phyloP scores from a whole-genome alignment of 768 basidiomycete species.

The Boletus subcaerulescens region DNA sequence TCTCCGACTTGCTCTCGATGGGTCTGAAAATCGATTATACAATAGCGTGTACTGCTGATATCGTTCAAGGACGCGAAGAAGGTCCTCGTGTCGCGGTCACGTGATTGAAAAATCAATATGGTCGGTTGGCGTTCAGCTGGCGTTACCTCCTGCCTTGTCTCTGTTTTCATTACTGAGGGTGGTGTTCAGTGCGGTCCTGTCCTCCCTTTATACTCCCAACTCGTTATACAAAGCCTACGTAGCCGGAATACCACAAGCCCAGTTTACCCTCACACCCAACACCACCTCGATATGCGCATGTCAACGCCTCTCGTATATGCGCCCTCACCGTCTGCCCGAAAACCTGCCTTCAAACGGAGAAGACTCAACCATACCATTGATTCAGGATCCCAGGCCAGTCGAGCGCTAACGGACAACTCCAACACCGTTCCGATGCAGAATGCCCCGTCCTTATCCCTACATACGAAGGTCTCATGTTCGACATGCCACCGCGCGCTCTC shows the following conservation, averaged over 20 bases:
- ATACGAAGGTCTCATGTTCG: constrained; percentile 25
- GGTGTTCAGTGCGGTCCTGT: background rate
- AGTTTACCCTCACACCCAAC: background rate
- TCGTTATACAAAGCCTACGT: background rate
- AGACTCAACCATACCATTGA: constrained; percentile 19
- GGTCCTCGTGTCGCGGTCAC: constrained; percentile 25
- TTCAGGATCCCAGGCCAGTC: constrained; percentile 10
- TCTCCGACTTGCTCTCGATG: too few species aligned
- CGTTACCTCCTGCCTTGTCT: background rate
- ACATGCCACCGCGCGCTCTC: constrained; percentile 30
- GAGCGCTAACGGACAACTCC: constrained; percentile 19
- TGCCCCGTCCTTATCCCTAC: background rate
- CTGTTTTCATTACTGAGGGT: background rate
- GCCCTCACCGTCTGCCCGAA: constrained; percentile 13
- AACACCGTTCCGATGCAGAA: constrained; percentile 8
- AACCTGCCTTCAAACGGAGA: constrained; percentile 26
- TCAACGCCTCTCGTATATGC: constrained; percentile 12
- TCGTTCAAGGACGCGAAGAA: background rate
- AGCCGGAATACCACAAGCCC: background rate
- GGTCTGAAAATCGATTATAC: too few species aligned
- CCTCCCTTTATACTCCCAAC: background rate
- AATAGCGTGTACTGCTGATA: too few species aligned
- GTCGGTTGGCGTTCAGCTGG: background rate
- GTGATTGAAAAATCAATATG: constrained; percentile 26
- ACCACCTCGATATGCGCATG: constrained; percentile 15